Evolutionary conservation across 306 rosid genomes (phyloP).

Genomic region (Cucumis cinereus): DNA sequence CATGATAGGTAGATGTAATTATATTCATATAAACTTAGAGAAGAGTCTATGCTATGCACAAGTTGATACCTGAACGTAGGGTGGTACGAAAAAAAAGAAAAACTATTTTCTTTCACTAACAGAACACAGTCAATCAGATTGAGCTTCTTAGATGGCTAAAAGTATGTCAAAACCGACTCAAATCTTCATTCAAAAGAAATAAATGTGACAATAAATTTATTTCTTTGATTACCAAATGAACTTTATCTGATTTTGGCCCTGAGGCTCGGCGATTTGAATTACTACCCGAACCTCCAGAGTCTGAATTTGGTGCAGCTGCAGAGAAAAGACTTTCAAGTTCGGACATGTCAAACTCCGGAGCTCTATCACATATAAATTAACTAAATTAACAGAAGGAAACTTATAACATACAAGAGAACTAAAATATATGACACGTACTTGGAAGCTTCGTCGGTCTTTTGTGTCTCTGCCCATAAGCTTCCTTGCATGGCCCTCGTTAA

Average conservation of each 20-base stretch:
- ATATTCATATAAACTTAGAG: not conserved
- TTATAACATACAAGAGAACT: slow-evolving; percentile 7
- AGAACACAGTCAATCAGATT: not conserved
- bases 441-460: slow-evolving; percentile 60
- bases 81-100: not conserved
- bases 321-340: slow-evolving; percentile 94
- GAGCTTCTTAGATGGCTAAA: not conserved
- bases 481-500: slow-evolving; percentile 92
- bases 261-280: slow-evolving; percentile 37
- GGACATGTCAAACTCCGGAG: slow-evolving; percentile 95
- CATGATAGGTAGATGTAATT: not conserved
- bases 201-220: not conserved
- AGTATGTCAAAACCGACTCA: not conserved
- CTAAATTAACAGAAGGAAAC: slow-evolving; percentile 9
- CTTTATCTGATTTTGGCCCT: slow-evolving; percentile 58
- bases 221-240: slow-evolving; percentile 59
- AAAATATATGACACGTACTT: slow-evolving; percentile 33
- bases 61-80: not conserved
- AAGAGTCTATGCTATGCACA: not conserved
- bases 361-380: slow-evolving; percentile 37
- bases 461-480: slow-evolving; percentile 96
- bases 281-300: slow-evolving; percentile 30
- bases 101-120: not conserved
- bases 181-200: not conserved
- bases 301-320: slow-evolving; percentile 50